Conservation (phyloP, 805 yeast genomes). For the Ogataea ramenticola region DNA sequence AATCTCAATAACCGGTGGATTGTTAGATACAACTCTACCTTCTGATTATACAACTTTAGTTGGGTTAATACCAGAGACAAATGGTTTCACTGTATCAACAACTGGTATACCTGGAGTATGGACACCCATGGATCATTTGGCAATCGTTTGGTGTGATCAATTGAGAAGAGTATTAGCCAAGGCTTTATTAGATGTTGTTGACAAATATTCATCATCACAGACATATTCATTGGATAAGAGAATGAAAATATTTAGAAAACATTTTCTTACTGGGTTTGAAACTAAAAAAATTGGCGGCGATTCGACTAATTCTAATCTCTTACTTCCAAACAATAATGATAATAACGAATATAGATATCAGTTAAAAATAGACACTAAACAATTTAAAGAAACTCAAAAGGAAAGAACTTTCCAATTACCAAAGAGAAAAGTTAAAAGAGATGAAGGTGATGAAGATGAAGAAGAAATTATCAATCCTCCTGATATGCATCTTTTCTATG, state of each 20-base stretch:
- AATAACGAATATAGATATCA: conserved; percentile 11
- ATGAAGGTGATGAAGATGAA: conserved; percentile 1
- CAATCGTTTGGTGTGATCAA: conserved; percentile 95
- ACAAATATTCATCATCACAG: conserved; percentile 35
- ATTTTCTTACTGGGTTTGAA: conserved; percentile 53
- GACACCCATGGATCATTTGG: conserved; percentile 92
- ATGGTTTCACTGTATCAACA: conserved; percentile 80
- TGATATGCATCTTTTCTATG: conserved; percentile 26
- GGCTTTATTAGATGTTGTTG: conserved; percentile 53
- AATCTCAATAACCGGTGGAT: conserved; percentile 87
- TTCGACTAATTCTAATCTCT: conserved; percentile 19
- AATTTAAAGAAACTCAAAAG: conserved; percentile 22
- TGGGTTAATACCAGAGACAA: conserved; percentile 59
- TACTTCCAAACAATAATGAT: conserved; percentile 11
- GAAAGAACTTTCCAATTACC: conserved; percentile 23
- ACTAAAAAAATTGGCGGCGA: conserved; percentile 17
- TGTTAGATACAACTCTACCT: conserved; percentile 69
- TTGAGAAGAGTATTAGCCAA: conserved; percentile 56
- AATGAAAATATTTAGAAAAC: conserved; percentile 46
- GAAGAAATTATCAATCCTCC: conserved; percentile 16
- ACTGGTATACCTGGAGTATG: conserved; percentile 87
- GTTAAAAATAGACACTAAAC: conserved; percentile 26
- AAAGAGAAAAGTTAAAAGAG: conserved; percentile 12
- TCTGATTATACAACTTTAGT: conserved; percentile 82
- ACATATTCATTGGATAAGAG: conserved; percentile 49